phyloP scores from a whole-genome alignment of 2,329 filamentous ascomycete species.

The Leptoxyphium fumago region DNA sequence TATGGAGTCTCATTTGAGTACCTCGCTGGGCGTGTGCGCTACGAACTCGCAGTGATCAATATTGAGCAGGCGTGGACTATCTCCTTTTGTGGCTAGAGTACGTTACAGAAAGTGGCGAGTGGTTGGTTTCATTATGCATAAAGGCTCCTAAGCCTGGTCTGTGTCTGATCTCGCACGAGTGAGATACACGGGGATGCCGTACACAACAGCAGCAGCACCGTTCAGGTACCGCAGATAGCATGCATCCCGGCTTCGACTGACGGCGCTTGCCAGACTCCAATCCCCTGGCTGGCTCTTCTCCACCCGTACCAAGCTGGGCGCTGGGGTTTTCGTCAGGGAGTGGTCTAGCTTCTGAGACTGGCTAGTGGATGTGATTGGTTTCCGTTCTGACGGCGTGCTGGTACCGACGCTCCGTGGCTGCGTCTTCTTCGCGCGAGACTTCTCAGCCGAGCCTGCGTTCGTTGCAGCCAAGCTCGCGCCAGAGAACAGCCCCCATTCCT shows the following conservation, averaged over 20 bases:
- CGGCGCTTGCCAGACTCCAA: constrained; percentile 57
- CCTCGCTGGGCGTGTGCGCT: too few relatives aligned
- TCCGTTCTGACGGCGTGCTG: constrained; percentile 12
- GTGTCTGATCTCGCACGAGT: too few relatives aligned
- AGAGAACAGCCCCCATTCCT: constrained; percentile 67
- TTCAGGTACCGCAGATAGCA: constrained; percentile 86
- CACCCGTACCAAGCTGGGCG: constrained; percentile 14
- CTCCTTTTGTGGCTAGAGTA: too few relatives aligned
- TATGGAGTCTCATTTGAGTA: too few relatives aligned
- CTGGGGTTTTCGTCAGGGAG: constrained; percentile 15
- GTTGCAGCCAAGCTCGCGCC: constrained; percentile 4
- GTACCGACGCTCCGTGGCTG: constrained; percentile 3
- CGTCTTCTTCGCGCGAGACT: constrained; percentile 15
- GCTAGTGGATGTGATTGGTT: constrained; percentile 17
- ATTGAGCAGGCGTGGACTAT: too few relatives aligned
- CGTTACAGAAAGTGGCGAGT: too few relatives aligned
- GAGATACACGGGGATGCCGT: constrained; percentile 85
- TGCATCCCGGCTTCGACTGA: constrained; percentile 57
- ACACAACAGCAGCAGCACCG: constrained; percentile 83
- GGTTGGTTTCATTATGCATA: too few relatives aligned
- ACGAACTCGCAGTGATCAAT: too few relatives aligned
- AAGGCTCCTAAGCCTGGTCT: too few relatives aligned
- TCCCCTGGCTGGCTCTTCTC: constrained; percentile 15
- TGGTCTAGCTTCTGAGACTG: constrained; percentile 20
- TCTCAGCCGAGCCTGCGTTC: constrained; percentile 10